Conservation (phyloP, 129 eudicot species). For the Helianthus tuberosus region DNA sequence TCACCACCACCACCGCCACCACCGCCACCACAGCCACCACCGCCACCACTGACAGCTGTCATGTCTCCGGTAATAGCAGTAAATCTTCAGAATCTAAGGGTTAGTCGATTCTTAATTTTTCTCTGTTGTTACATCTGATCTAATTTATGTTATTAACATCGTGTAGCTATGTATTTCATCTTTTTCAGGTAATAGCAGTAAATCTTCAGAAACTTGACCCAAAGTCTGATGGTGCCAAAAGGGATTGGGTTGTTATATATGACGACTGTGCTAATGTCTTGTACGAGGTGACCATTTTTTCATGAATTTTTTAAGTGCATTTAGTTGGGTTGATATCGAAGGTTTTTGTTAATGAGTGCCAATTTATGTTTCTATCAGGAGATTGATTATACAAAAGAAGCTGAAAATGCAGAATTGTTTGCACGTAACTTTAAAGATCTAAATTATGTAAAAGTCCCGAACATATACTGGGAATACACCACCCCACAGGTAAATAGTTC, state of each 20-base stretch:
- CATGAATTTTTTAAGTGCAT: background rate
- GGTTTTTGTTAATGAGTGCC: slow-evolving; percentile 7
- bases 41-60: too few species aligned
- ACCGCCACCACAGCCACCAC: too few species aligned
- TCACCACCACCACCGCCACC: too few species aligned
- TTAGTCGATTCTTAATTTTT: slow-evolving; percentile 15
- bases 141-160: background rate
- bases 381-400: slow-evolving; percentile 96
- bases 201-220: slow-evolving; percentile 98
- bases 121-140: background rate
- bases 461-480: slow-evolving; percentile 88
- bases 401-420: slow-evolving; percentile 88
- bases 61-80: too few species aligned
- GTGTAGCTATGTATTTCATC: background rate
- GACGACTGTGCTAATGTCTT: slow-evolving; percentile 98
- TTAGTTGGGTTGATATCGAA: slow-evolving; percentile 5
- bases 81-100: slow-evolving; percentile 96
- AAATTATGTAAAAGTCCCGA: slow-evolving; percentile 94
- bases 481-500: slow-evolving; percentile 84
- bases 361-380: slow-evolving; percentile 52
- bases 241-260: slow-evolving; percentile 99
- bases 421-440: slow-evolving; percentile 78
- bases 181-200: slow-evolving; percentile 88
- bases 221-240: slow-evolving; percentile 98
- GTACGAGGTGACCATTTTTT: slow-evolving; percentile 65